Evolutionary conservation across 108 stramenopile species (phyloP).

Genomic region (Discostella pseudostelligera): DNA sequence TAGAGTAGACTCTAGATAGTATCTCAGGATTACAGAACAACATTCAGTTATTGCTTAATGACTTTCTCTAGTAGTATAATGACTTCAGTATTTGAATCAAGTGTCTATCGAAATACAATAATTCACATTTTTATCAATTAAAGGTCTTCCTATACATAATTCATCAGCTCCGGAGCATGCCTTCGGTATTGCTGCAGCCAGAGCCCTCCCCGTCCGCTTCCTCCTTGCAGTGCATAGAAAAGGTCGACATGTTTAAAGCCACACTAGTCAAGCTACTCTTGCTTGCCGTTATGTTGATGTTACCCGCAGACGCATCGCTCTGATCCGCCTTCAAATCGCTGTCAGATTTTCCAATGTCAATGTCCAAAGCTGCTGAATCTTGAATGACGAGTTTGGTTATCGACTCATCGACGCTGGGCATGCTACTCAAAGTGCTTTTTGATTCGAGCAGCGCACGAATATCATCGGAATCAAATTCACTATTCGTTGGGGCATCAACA

Average conservation of each 20-base stretch:
- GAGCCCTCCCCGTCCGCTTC: conserved; percentile 1
- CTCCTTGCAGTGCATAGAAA: conserved; percentile 36
- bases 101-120: no score
- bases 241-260: conserved; percentile 37
- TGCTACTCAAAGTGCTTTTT: conserved; percentile 45
- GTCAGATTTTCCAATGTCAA: conserved; percentile 4
- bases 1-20: no score
- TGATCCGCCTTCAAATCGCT: conserved; percentile 7
- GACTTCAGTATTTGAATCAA: no score
- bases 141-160: neutral
- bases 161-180: neutral
- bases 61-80: no score
- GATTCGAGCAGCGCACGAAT: conserved; percentile 39
- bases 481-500: conserved; percentile 13
- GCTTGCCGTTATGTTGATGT: conserved; percentile 26
- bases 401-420: conserved; percentile 38
- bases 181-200: neutral
- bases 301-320: conserved; percentile 40
- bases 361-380: conserved; percentile 2
- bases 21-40: no score
- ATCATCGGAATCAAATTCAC: conserved; percentile 32
- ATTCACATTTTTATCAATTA: no score
- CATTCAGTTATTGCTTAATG: no score
- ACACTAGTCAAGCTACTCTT: conserved; percentile 47
- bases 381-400: conserved; percentile 8